Conservation (phyloP, 139 green algal genomes). For the Closterium sp. region DNA sequence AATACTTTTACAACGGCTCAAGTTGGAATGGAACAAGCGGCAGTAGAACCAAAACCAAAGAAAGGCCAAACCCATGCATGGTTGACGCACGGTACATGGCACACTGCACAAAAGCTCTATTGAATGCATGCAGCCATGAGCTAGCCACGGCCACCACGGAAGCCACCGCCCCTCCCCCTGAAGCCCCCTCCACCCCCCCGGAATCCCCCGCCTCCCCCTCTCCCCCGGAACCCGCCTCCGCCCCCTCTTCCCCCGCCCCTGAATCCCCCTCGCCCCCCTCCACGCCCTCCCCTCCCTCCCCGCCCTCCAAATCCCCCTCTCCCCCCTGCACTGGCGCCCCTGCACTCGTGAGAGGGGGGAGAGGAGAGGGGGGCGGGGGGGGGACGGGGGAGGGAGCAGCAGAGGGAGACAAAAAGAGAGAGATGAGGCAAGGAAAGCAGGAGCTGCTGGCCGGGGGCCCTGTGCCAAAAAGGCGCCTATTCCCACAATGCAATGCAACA, state of each 20-base stretch:
- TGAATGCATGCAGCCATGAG: not conserved
- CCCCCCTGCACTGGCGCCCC: not conserved
- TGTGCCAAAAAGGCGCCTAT: not conserved
- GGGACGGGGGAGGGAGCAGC: not conserved
- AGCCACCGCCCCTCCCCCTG: not conserved
- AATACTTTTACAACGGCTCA: no score
- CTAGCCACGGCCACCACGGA: not conserved
- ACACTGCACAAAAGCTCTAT: not conserved
- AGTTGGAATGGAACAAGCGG: no score
- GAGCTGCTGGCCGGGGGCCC: not conserved
- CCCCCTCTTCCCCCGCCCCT: not conserved
- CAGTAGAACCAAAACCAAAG: no score
- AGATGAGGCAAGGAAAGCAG: slow-evolving; percentile 4
- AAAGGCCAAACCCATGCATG: not conserved
- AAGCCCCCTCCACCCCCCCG: not conserved
- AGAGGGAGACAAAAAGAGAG: slow-evolving; percentile 20
- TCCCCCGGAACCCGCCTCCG: not conserved
- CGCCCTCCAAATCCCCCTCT: not conserved
- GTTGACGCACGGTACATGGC: not conserved
- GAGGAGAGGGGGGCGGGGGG: not conserved
- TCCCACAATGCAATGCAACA: slow-evolving; percentile 5
- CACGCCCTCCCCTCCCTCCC: not conserved
- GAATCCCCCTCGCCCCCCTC: not conserved
- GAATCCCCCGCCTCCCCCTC: not conserved
- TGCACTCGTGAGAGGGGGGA: not conserved